Evolutionary conservation across 345 rosid genomes (phyloP).

Genomic region (Corchorus capsularis): DNA sequence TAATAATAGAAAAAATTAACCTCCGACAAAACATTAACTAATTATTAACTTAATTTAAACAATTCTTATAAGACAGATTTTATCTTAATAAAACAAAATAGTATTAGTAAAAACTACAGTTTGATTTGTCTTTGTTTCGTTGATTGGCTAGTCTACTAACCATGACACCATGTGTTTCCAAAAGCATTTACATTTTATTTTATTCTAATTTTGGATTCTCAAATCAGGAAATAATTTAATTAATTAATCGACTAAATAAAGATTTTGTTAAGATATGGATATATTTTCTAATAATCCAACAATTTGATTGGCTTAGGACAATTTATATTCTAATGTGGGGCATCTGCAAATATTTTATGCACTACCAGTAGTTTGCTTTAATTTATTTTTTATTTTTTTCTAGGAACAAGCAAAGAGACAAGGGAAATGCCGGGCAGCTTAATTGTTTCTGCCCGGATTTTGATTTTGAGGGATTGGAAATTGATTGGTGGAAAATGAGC

Average conservation of each 20-base stretch:
- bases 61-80: slow-evolving; percentile 4
- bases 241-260: not conserved
- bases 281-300: not conserved
- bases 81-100: no score
- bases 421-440: not conserved
- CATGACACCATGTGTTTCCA: not conserved
- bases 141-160: not conserved
- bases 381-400: no score
- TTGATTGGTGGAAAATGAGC: no score
- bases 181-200: not conserved
- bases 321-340: not conserved
- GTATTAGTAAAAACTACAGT: not conserved
- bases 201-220: not conserved
- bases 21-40: not conserved
- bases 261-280: not conserved
- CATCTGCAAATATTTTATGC: not conserved
- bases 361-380: not conserved
- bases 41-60: not conserved
- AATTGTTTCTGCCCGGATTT: not conserved
- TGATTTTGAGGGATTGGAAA: not conserved
- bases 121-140: not conserved
- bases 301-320: not conserved
- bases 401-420: not conserved
- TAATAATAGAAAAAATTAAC: not conserved
- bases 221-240: slow-evolving; percentile 9